A percentile compares a stretch with the other conserved stretches of the same genome.
These are phyloP conservation scores for Penicillium ochrochloron DNA, from an alignment of 495 filamentous ascomycete genomes.

Conservation along the genomic window DNA sequence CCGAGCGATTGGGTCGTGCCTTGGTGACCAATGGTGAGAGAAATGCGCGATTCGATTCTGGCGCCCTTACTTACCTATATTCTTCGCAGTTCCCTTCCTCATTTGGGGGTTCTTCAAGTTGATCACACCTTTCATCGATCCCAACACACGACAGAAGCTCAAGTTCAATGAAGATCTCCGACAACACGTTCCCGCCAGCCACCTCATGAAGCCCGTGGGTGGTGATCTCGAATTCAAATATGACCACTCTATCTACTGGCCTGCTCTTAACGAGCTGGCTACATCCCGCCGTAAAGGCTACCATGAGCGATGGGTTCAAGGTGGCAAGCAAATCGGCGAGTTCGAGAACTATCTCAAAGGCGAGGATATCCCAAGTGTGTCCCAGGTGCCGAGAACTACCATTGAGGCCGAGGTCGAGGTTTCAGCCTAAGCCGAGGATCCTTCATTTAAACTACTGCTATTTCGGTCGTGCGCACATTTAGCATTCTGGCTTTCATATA, in stretches of 20 bases:
- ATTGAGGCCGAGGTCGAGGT: not conserved
- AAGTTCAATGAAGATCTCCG: conserved; percentile 90
- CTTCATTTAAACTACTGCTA: not conserved
- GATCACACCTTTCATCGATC: conserved; percentile 95
- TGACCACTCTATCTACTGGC: conserved; percentile 88
- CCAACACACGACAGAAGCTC: conserved; percentile 85
- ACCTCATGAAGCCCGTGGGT: conserved; percentile 69
- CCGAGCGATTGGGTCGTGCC: conserved; percentile 86
- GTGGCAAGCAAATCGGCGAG: conserved; percentile 80
- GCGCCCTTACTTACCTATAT: conserved; percentile 9
- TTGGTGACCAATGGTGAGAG: conserved; percentile 81
- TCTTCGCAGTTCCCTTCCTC: conserved; percentile 74
- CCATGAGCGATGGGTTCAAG: conserved; percentile 72
- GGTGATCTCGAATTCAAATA: conserved; percentile 78
- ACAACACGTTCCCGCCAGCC: conserved; percentile 73
- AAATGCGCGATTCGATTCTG: not conserved
- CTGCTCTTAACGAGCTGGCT: conserved; percentile 72
- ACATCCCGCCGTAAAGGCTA: conserved; percentile 61
- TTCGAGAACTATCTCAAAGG: conserved; percentile 81
- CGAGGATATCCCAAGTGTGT: conserved; percentile 50
- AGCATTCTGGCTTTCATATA: conserved; percentile 13
- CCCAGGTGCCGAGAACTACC: conserved; percentile 23
- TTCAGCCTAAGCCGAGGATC: not conserved
- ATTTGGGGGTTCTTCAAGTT: conserved; percentile 92
- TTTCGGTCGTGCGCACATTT: not conserved